These are phyloP conservation scores for Dryas alaskensis DNA, from an alignment of 306 rosid genomes.

Conservation along the genomic window DNA sequence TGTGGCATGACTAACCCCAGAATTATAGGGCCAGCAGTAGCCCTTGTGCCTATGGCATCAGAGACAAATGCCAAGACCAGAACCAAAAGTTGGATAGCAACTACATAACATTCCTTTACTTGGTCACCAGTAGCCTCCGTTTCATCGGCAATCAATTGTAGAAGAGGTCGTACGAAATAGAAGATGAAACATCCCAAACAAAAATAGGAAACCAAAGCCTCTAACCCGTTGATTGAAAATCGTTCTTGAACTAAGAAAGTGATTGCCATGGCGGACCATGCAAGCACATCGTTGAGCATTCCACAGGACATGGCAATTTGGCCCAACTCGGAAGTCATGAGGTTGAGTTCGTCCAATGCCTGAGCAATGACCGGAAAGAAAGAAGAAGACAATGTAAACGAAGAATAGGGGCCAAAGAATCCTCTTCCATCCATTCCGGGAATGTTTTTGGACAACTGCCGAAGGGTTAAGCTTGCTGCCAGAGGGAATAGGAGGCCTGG, in stretches of 20 bases:
- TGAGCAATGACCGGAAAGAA: constrained; percentile 50
- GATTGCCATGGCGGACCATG: constrained; percentile 13
- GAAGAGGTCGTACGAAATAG: constrained; percentile 22
- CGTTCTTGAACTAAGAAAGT: background rate
- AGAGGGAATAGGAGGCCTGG: constrained; percentile 1
- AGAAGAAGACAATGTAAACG: background rate
- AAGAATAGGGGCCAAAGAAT: background rate
- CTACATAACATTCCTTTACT: constrained; percentile 42
- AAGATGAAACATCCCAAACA: background rate
- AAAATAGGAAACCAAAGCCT: background rate
- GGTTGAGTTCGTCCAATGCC: constrained; percentile 52
- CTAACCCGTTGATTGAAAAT: background rate
- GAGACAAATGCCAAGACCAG: constrained; percentile 44
- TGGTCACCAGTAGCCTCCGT: constrained; percentile 50
- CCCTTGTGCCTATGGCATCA: constrained; percentile 44
- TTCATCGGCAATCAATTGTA: constrained; percentile 40
- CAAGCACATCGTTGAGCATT: constrained; percentile 38
- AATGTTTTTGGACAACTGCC: background rate
- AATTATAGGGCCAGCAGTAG: constrained; percentile 41
- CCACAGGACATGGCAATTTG: constrained; percentile 58
- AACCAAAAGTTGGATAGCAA: constrained; percentile 29
- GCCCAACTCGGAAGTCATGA: constrained; percentile 65
- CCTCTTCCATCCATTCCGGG: background rate
- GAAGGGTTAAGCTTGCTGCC: background rate
- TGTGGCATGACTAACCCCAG: constrained; percentile 63